Percentiles rank a stretch among this genome's conserved stretches.
Evolutionary conservation across 768 basidiomycete species (phyloP).

Genomic region (Mycena albidolilacea): DNA sequence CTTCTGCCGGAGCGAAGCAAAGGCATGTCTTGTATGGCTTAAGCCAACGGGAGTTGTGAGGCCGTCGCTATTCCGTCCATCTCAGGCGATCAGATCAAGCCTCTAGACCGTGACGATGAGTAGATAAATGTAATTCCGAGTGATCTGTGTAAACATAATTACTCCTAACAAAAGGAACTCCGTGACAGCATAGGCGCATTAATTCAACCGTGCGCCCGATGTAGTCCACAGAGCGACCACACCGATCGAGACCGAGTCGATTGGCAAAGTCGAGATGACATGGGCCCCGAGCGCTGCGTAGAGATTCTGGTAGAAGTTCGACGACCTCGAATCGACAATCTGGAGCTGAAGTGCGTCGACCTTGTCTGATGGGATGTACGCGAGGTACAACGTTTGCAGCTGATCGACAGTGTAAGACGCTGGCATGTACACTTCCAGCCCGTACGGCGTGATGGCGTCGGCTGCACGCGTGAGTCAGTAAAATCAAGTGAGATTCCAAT

Average conservation of each 20-base stretch:
- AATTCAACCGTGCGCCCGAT: slow-evolving; percentile 11
- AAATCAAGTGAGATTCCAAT: slow-evolving; percentile 8
- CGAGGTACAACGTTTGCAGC: slow-evolving; percentile 6
- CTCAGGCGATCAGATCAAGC: too few species aligned
- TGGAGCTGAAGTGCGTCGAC: slow-evolving; percentile 9
- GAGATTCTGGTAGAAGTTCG: slow-evolving; percentile 10
- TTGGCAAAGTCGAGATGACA: slow-evolving; percentile 9
- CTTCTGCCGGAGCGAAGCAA: too few species aligned
- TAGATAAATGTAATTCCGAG: too few species aligned
- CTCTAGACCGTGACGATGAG: too few species aligned
- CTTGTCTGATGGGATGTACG: neutral
- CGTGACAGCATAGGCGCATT: neutral
- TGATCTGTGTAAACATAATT: too few species aligned
- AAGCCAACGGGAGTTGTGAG: too few species aligned
- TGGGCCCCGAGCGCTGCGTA: slow-evolving; percentile 13
- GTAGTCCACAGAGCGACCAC: slow-evolving; percentile 14
- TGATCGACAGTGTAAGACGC: slow-evolving; percentile 7
- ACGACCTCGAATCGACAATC: slow-evolving; percentile 9
- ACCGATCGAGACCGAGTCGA: slow-evolving; percentile 7
- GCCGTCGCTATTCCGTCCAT: too few species aligned
- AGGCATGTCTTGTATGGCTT: too few species aligned
- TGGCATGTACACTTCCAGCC: slow-evolving; percentile 16
- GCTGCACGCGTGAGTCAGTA: slow-evolving; percentile 3
- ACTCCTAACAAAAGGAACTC: neutral
- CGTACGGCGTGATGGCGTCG: slow-evolving; percentile 8